Evolutionary conservation across 2,329 filamentous ascomycete species (phyloP), one percentile per base, ranked within the genome.

Genomic region (Diaporthe citri): DNA sequence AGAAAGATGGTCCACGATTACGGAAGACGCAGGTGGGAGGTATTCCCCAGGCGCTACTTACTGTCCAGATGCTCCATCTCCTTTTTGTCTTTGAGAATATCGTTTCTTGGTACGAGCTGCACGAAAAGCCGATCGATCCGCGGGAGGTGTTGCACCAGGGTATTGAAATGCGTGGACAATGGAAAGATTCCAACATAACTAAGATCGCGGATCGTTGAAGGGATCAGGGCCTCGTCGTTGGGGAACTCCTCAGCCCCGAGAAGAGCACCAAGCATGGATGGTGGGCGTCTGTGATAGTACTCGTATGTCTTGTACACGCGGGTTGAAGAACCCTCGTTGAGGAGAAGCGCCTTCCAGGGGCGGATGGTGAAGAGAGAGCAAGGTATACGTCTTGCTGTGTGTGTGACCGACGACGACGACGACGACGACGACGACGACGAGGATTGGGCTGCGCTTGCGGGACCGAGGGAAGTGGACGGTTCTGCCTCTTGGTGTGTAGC

Each of bases 261-360:
- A 8, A 91, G 82, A 17, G 88, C 86, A 31, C 86, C 86, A 1
- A 94, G 83, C 73, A 94, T 86, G 20, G 91, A 91, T 0, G 91
- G 92, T 9, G 93, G 88, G 1, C 87, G 86, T 59, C 91, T 90
- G 48, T 92, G 86, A 79, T 93, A 94, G 83, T 92, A 95, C 79
- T 95, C 92, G 81, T 94, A 93, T 5, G 90, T 91, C 62, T 89
- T 88, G 83, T 94, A 96, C 8, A 91, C 92, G 74, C 88, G 88
- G n/a, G 93, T 88, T 6, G 91, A 94, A 0, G 93, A 94, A 12
- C 93, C 93, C 83, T 96, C 94, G 80, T 96, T 96, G 77, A 95
- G 89, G 2, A 89, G 85, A 0, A 95, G 79, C 25, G 89, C 87
- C 0, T 86, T 87, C 94, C 94, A 96, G 2, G 89, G 88, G 1